Evolutionary conservation across 2,329 filamentous ascomycete genomes (phyloP).

Genomic region (Phaeoacremonium minimum): DNA sequence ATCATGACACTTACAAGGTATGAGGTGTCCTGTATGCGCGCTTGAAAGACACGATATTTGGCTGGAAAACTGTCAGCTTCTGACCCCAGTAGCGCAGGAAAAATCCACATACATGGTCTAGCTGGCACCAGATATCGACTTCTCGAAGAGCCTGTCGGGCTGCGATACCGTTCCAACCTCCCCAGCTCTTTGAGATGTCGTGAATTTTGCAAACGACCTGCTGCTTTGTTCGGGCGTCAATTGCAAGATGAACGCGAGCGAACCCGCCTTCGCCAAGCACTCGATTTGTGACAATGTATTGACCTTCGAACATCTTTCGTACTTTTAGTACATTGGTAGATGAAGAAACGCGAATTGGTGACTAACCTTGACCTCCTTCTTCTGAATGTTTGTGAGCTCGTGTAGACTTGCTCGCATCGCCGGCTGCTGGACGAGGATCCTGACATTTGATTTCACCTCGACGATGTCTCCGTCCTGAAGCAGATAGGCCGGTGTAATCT

Average conservation of each 20-base stretch:
- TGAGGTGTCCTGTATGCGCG: slow-evolving; percentile 45
- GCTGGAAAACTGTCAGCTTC: slow-evolving; percentile 29
- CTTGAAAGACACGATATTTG: slow-evolving; percentile 48
- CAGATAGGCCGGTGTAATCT: slow-evolving; percentile 37
- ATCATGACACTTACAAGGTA: slow-evolving; percentile 34
- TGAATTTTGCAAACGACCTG: slow-evolving; percentile 70
- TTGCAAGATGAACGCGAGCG: slow-evolving; percentile 49
- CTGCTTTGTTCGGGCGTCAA: slow-evolving; percentile 43
- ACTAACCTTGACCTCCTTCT: slow-evolving; percentile 28
- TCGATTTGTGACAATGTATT: slow-evolving; percentile 43
- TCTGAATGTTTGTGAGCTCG: slow-evolving; percentile 19
- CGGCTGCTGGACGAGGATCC: slow-evolving; percentile 26
- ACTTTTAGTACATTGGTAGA: slow-evolving; percentile 10
- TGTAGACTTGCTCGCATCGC: slow-evolving; percentile 1
- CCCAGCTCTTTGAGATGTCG: slow-evolving; percentile 34
- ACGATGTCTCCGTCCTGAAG: slow-evolving; percentile 48
- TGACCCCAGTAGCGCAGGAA: not conserved
- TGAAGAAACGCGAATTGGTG: not conserved
- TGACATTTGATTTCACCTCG: slow-evolving; percentile 28
- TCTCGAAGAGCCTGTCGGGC: no score
- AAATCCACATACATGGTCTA: slow-evolving; percentile 49
- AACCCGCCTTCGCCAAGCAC: slow-evolving; percentile 49
- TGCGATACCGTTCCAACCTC: no score
- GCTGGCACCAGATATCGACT: slow-evolving; percentile 45
- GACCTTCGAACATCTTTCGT: slow-evolving; percentile 33